Conservation (phyloP, 31 red algal genomes). For the Porphyra umbilicalis region DNA sequence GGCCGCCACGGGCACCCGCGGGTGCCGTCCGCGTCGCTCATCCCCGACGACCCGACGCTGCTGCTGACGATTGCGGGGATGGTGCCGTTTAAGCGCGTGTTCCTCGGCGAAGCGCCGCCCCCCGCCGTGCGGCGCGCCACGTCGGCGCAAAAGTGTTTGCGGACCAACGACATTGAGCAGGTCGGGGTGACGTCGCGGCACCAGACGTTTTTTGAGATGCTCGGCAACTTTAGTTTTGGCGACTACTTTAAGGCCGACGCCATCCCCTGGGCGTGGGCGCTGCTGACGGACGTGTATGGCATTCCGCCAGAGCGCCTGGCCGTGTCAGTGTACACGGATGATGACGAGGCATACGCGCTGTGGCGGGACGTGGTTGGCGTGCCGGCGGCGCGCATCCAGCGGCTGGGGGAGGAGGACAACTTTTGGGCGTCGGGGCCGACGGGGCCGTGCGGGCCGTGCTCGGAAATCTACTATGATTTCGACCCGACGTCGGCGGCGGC, state of each 20-base stretch:
- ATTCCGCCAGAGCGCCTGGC: constrained; percentile 66
- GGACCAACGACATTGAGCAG: constrained; percentile 96
- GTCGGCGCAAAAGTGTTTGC: constrained; percentile 88
- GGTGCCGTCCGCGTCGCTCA: constrained; percentile 51
- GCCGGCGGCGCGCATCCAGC: constrained; percentile 34
- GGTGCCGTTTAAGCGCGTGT: constrained; percentile 90
- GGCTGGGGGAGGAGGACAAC: constrained; percentile 80
- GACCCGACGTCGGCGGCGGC: constrained; percentile 12
- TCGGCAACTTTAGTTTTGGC: constrained; percentile 97
- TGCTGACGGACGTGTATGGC: constrained; percentile 79
- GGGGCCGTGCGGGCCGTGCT: constrained; percentile 97
- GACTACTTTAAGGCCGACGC: constrained; percentile 98
- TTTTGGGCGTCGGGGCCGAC: constrained; percentile 92
- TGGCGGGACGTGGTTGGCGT: constrained; percentile 90
- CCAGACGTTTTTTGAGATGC: constrained; percentile 99
- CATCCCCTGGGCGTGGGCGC: constrained; percentile 80
- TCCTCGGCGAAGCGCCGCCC: constrained; percentile 52
- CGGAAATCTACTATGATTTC: constrained; percentile 94
- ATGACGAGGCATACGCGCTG: constrained; percentile 77
- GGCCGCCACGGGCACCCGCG: constrained; percentile 25
- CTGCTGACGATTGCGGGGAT: constrained; percentile 97
- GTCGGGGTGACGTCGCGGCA: constrained; percentile 84
- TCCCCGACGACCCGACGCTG: constrained; percentile 91
- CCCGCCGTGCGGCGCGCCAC: constrained; percentile 39
- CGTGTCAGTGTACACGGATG: constrained; percentile 59